These are phyloP conservation scores for Gastrolobium bilobum DNA, from an alignment of 306 rosid genomes.

Conservation along the genomic window DNA sequence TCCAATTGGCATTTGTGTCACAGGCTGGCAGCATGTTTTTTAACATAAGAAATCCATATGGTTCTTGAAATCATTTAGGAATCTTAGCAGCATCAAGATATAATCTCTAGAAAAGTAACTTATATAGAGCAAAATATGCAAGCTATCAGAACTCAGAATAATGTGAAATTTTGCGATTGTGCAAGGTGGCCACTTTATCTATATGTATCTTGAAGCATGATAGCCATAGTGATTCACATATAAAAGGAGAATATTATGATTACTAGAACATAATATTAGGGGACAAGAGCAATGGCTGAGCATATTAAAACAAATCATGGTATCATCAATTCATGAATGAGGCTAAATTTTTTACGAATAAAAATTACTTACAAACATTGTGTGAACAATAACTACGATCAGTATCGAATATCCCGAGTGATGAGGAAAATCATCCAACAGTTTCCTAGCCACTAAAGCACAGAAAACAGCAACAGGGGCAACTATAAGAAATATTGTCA, in stretches of 20 bases:
- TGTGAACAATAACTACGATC: constrained; percentile 62
- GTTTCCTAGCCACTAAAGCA: constrained; percentile 73
- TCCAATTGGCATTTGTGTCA: neutral
- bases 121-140: neutral
- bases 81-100: neutral
- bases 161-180: neutral
- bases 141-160: neutral
- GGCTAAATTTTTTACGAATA: neutral
- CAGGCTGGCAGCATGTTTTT: neutral
- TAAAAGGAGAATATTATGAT: neutral
- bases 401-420: constrained; percentile 71
- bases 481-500: constrained; percentile 75
- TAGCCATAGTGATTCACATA: neutral
- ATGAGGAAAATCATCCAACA: constrained; percentile 68
- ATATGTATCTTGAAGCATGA: neutral
- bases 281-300: neutral
- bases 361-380: constrained; percentile 70
- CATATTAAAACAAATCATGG: neutral
- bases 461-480: constrained; percentile 83
- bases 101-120: neutral
- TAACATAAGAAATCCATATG: neutral
- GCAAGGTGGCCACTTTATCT: neutral
- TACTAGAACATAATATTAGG: neutral
- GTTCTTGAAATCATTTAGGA: neutral
- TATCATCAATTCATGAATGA: neutral